Evolutionary conservation across 768 basidiomycete species (phyloP).

Genomic region (Cyclocybe cylindracea): DNA sequence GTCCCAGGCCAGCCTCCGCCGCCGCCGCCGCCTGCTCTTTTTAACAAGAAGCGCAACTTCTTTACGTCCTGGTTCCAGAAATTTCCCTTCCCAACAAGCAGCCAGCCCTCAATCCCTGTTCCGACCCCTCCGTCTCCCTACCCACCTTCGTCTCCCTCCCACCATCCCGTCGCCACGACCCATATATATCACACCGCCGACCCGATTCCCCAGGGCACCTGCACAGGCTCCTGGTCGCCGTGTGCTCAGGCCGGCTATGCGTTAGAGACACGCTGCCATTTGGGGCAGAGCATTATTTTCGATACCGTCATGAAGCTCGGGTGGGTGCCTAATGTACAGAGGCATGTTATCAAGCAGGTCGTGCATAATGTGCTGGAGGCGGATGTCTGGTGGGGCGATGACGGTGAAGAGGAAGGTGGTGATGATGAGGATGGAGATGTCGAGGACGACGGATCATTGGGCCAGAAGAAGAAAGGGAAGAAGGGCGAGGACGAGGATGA

Average conservation of each 20-base stretch:
- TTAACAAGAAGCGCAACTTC: no score
- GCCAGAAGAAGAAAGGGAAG: conserved; percentile 21
- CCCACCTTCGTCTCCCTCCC: conserved; percentile 12
- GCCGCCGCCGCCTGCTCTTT: conserved; percentile 10
- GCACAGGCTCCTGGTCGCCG: conserved; percentile 67
- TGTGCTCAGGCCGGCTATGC: conserved; percentile 90
- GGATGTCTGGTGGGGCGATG: conserved; percentile 51
- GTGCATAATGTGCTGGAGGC: conserved; percentile 61
- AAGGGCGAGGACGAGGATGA: conserved; percentile 9
- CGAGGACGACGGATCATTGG: conserved; percentile 6
- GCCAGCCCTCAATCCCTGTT: conserved; percentile 4
- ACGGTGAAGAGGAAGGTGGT: conserved; percentile 27
- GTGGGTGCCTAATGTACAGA: conserved; percentile 81
- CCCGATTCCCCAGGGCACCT: conserved; percentile 78
- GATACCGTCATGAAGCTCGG: conserved; percentile 82
- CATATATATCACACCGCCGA: conserved; percentile 91
- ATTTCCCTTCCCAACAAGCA: conserved; percentile 50
- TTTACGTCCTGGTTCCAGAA: not conserved
- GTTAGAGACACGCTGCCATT: conserved; percentile 79
- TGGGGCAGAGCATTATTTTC: conserved; percentile 87
- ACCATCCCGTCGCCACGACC: conserved; percentile 48
- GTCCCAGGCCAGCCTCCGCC: conserved; percentile 2
- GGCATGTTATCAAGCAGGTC: conserved; percentile 68
- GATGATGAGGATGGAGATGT: conserved; percentile 23
- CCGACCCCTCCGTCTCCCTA: conserved; percentile 3